phyloP scores from a whole-genome alignment of 108 stramenopile species.

The Stephanodiscus minutulus region DNA sequence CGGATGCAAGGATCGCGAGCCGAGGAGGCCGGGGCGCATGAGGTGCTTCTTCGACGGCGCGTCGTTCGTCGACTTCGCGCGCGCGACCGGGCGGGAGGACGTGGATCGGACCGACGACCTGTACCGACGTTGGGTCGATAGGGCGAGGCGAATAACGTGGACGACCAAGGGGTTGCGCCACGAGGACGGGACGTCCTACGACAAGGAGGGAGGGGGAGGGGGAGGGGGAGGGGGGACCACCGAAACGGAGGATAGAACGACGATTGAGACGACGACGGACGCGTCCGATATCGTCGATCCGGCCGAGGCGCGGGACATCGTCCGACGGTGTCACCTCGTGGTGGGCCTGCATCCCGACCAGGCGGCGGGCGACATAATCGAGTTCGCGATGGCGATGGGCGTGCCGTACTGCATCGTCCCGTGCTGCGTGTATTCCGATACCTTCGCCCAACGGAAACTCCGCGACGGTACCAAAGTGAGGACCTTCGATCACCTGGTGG shows the following conservation, averaged over 20 bases:
- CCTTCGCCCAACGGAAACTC: conserved; percentile 37
- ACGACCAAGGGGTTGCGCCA: conserved; percentile 38
- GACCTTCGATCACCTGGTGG: conserved; percentile 40
- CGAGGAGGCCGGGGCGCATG: conserved; percentile 28
- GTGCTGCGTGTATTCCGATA: conserved; percentile 47
- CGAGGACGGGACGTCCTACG: conserved; percentile 33
- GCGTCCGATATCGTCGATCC: conserved; percentile 18
- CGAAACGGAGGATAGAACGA: neutral
- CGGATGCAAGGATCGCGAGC: conserved; percentile 27
- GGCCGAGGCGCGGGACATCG: conserved; percentile 8
- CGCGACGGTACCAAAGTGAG: conserved; percentile 32
- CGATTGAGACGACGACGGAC: neutral
- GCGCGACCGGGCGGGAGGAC: neutral
- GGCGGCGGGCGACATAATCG: conserved; percentile 53
- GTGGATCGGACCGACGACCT: conserved; percentile 1
- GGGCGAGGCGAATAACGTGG: conserved; percentile 33
- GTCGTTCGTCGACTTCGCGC: conserved; percentile 20
- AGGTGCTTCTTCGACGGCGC: conserved; percentile 39
- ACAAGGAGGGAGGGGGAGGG: conserved; percentile 13
- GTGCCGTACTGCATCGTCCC: conserved; percentile 56
- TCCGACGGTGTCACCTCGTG: conserved; percentile 30
- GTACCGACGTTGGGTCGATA: conserved; percentile 19
- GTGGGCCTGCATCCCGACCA: conserved; percentile 61
- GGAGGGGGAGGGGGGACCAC: neutral
- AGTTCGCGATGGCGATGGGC: conserved; percentile 29